These are phyloP conservation scores for Periglandula ipomoeae DNA, from an alignment of 2,329 filamentous ascomycete species.

Conservation along the genomic window DNA sequence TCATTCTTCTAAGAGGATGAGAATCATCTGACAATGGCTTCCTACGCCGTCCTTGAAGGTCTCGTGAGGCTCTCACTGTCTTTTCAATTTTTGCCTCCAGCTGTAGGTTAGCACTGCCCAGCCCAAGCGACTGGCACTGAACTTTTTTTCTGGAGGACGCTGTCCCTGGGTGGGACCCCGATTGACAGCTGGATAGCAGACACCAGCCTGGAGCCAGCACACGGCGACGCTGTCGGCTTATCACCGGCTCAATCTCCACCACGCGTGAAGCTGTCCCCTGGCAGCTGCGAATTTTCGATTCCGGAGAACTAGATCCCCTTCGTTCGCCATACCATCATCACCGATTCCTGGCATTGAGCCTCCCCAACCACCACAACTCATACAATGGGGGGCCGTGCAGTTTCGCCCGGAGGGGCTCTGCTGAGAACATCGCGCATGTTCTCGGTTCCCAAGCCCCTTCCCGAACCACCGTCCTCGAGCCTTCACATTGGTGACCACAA, in stretches of 20 bases:
- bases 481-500: conserved; percentile 25
- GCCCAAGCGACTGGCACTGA: neutral
- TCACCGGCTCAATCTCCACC: conserved; percentile 19
- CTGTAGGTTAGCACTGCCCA: conserved; percentile 5
- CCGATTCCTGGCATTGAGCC: conserved; percentile 20
- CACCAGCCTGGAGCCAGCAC: no score
- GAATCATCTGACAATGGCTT: neutral
- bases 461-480: conserved; percentile 45
- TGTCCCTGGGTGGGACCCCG: no score
- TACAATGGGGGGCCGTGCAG: conserved; percentile 23
- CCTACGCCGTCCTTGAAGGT: neutral
- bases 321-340: conserved; percentile 4
- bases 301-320: neutral
- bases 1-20: conserved; percentile 14
- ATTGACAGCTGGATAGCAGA: no score
- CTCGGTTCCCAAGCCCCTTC: conserved; percentile 69
- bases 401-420: conserved; percentile 58
- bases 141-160: neutral
- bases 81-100: conserved; percentile 1
- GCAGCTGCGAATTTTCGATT: conserved; percentile 21
- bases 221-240: conserved; percentile 24
- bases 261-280: neutral
- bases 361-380: conserved; percentile 16
- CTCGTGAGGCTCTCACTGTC: conserved; percentile 6
- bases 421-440: conserved; percentile 86